phyloP scores from a whole-genome alignment of 2,329 filamentous ascomycete species.

The Basipetospora chlamydospora region DNA sequence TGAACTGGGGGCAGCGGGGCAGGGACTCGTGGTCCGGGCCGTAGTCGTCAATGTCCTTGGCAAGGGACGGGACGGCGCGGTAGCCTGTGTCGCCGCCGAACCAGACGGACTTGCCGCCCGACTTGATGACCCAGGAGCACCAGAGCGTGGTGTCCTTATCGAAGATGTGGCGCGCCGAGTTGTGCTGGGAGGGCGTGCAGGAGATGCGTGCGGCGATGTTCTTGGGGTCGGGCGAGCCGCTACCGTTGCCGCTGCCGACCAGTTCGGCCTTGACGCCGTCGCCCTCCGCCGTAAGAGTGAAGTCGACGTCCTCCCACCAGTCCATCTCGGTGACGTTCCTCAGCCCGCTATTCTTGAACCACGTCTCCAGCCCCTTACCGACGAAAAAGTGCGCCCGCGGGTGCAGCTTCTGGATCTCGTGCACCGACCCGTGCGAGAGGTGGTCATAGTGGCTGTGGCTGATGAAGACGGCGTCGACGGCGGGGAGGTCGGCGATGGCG shows the following conservation, averaged over 20 bases:
- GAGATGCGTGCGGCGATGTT: conserved; percentile 58
- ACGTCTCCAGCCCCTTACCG: conserved; percentile 65
- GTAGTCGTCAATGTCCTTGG: conserved; percentile 54
- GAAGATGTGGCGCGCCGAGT: conserved; percentile 50
- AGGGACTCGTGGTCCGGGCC: conserved; percentile 47
- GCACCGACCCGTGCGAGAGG: conserved; percentile 61
- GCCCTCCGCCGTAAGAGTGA: conserved; percentile 40
- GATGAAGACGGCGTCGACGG: conserved; percentile 64
- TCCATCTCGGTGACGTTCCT: conserved; percentile 75
- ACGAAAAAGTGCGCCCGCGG: conserved; percentile 80
- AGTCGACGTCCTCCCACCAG: conserved; percentile 79
- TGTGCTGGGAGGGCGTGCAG: conserved; percentile 77
- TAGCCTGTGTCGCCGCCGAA: conserved; percentile 91
- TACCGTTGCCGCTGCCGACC: conserved; percentile 12
- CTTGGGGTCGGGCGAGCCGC: conserved; percentile 15
- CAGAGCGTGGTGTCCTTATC: conserved; percentile 70
- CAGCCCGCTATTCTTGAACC: conserved; percentile 62
- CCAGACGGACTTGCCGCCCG: conserved; percentile 64
- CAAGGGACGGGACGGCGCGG: conserved; percentile 54
- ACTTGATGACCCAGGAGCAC: conserved; percentile 71
- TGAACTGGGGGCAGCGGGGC: conserved; percentile 71
- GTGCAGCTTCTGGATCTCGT: conserved; percentile 53
- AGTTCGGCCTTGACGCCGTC: conserved; percentile 6
- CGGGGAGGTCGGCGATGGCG: conserved; percentile 60
- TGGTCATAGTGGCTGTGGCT: conserved; percentile 92